Evolutionary conservation across 352 stramenopile genomes (phyloP).

Genomic region (Phytophthora idaei): DNA sequence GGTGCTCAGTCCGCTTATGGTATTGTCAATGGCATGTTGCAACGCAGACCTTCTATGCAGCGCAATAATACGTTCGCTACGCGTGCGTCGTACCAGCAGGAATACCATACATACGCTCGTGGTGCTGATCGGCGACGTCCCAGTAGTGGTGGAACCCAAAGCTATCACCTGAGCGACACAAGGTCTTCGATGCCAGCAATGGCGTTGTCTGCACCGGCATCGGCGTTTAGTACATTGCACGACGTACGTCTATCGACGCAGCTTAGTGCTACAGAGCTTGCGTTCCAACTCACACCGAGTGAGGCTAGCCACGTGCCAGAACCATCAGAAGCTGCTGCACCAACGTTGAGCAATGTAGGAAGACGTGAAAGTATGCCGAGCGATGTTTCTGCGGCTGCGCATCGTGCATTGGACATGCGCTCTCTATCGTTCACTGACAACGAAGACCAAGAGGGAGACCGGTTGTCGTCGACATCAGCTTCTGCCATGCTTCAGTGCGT

Average conservation of each 20-base stretch:
- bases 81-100: slow-evolving; percentile 33
- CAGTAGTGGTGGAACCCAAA: slow-evolving; percentile 20
- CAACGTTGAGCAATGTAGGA: slow-evolving; percentile 3
- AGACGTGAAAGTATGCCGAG: slow-evolving; percentile 33
- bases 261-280: slow-evolving; percentile 34
- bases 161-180: slow-evolving; percentile 19
- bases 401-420: slow-evolving; percentile 24
- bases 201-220: slow-evolving; percentile 21
- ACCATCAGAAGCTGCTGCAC: slow-evolving; percentile 9
- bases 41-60: slow-evolving; percentile 17
- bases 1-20: slow-evolving; percentile 56
- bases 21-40: slow-evolving; percentile 27
- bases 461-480: slow-evolving; percentile 30
- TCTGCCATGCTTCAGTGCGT: slow-evolving; percentile 41
- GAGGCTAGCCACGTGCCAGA: slow-evolving; percentile 18
- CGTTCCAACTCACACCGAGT: slow-evolving; percentile 29
- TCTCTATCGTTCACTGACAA: slow-evolving; percentile 39
- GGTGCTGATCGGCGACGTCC: slow-evolving; percentile 16
- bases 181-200: slow-evolving; percentile 32
- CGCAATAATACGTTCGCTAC: slow-evolving; percentile 41
- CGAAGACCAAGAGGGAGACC: slow-evolving; percentile 31
- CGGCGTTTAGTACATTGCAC: slow-evolving; percentile 21
- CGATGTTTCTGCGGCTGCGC: slow-evolving; percentile 14
- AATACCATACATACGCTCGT: slow-evolving; percentile 12
- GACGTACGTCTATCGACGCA: slow-evolving; percentile 22